Evolutionary conservation across 1,284 basidiomycete genomes (phyloP), one percentile per base, ranked within the genome.

Genomic region (Ustilago curta): DNA sequence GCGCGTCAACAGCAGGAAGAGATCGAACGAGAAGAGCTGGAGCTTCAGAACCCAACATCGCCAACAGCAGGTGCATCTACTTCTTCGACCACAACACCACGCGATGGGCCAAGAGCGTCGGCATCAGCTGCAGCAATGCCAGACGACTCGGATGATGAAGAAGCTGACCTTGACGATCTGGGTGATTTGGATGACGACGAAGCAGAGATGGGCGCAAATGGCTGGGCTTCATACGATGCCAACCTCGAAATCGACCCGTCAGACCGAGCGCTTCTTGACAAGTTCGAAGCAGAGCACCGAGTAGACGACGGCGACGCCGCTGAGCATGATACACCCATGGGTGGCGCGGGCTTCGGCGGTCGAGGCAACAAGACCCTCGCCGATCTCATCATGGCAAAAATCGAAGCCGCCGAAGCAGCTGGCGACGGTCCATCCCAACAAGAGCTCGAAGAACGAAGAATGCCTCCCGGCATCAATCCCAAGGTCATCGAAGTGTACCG

Each of bases 1-100:
- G 96, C 96, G 12, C 89, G 90, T 79, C 91, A 93, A 78, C 97
- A 99, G 86, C 95, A 98, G 86, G 91, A 94, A 82, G 97, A 99
- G 85, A 77, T 86, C 35, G 85, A 85, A 43, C 62, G 74, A 6
- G 84, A 85, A 55, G 82, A 84, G 44, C 70, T 75, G 29, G 73
- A 74, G 62, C 62, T 70, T 11, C 78, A 43, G 62, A 73, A 60
- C 51, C 79, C 23, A 27, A 39, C 55, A 6, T 32, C 59, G 11
- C 29, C 47, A 8, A 25, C 60, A 8, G 70, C 58, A 2, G 65
- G 58, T 8, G 54, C 69, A 21, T 45, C 66, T 42, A 53, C 59
- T n/a, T 53, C 53, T 44, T 69, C 70, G 70, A 83, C 74, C 78
- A 84, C 64, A 85, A 50, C 40, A 7, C 27, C 47, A 11, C 86